Base-by-base conservation (phyloP, 768 basidiomycete genomes). In the Leccinum arenicola region DNA sequence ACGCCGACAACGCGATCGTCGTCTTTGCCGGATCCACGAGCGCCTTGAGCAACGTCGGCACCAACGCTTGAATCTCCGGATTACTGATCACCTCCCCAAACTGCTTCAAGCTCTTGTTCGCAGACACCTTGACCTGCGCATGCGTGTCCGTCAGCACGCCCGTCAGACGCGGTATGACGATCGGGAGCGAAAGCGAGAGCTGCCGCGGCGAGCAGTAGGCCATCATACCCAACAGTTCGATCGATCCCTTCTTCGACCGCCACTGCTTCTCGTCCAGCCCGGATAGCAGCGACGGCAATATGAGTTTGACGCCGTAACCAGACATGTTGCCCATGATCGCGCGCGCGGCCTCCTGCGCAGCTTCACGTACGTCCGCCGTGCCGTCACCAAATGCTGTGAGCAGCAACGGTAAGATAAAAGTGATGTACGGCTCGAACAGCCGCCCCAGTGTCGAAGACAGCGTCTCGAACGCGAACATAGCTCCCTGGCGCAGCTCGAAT, bases 41-140 rank as follows among this genome's bases (percentile, higher is more conserved):
- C 1, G 97, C 97, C 71, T 94, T 98, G 66, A 98, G 84, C 62
- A 98, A 84, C 11, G 88, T 82, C 7, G 91, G 91, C 17, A 95
- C 93, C 60, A 99, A 80, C 8, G 85, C 84, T 71, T 96, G 92
- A 60, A 98, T 93, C 75, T 99, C 97, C 0, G 97, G 97, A 68
- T 98, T 99, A 73, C 82, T 94, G 69, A 98, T 95, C 57, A 99
- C 97, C 74, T 98, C 97, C 33, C 97, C 97, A 71, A 99, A 98
- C 70, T 93, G 91, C 73, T 98, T 98, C 74, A 99, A 76, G 73
- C 92, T 94, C 75, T 91, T 89, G 77, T 98, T 98, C 15, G 96
- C 97, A 2, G 95, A 87, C 7, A 84, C 75, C 61, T 93, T 86
- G 31, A 99, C 97, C 80, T 98, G 96, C 14, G 94, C 88, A 77